A percentile compares a stretch with the other conserved stretches of the same genome.
Evolutionary conservation across 1,139 yeast species (phyloP).

Genomic region (Blastobotrys capitulatus): DNA sequence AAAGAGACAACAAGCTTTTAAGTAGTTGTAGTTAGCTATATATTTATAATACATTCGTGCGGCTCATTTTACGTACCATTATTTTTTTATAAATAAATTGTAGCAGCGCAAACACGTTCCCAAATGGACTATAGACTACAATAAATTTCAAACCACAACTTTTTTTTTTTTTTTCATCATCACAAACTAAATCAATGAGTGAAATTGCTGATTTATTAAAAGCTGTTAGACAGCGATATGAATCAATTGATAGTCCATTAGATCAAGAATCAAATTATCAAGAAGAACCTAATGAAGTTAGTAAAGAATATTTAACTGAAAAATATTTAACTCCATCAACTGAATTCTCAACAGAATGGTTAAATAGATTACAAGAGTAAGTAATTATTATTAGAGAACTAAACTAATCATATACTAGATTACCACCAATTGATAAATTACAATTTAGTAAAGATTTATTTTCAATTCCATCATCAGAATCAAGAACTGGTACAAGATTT

Average conservation of each 20-base stretch:
- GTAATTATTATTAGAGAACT: slow-evolving; percentile 17
- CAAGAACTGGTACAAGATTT: slow-evolving; percentile 38
- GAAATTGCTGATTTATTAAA: background rate
- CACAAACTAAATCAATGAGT: background rate
- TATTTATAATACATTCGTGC: background rate
- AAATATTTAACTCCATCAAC: slow-evolving; percentile 32
- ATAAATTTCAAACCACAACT: background rate
- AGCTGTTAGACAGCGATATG: slow-evolving; percentile 7
- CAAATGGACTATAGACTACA: too few relatives aligned
- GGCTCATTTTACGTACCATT: background rate
- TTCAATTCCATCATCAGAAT: slow-evolving; percentile 35
- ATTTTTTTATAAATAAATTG: too few relatives aligned
- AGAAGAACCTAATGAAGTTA: slow-evolving; percentile 9
- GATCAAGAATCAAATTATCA: background rate
- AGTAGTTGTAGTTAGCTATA: background rate
- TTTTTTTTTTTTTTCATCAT: background rate
- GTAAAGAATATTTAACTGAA: slow-evolving; percentile 21
- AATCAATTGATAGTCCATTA: slow-evolving; percentile 4
- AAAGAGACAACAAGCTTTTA: slow-evolving; percentile 34
- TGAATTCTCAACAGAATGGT: slow-evolving; percentile 31
- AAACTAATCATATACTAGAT: slow-evolving; percentile 19
- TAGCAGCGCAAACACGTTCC: background rate
- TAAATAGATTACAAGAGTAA: slow-evolving; percentile 31
- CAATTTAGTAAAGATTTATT: slow-evolving; percentile 33
- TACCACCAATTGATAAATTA: slow-evolving; percentile 33